These are phyloP conservation scores for Rhamnella rubrinervis DNA, from an alignment of 331 rosid species.

Conservation along the genomic window DNA sequence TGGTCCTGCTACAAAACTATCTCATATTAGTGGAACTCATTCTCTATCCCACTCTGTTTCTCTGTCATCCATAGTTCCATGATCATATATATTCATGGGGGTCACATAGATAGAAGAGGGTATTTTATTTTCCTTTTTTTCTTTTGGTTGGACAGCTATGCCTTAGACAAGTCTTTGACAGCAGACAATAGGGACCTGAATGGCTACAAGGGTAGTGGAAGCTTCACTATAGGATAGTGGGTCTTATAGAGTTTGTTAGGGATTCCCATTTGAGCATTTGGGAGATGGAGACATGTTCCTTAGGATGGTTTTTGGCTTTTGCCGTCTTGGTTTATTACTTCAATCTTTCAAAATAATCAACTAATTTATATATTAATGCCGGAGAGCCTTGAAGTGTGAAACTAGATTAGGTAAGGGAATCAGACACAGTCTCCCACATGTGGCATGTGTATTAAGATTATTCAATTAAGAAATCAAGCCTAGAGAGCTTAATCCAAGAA, in stretches of 20 bases:
- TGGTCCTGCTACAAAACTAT: background rate
- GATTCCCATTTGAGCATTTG: constrained; percentile 26
- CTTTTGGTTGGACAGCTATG: no score
- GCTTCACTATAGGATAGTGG: constrained; percentile 40
- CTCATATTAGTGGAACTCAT: background rate
- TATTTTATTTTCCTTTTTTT: no score
- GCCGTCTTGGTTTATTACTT: constrained; percentile 22
- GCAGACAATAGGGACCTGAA: constrained; percentile 27
- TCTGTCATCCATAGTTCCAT: background rate
- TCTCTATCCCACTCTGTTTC: no score
- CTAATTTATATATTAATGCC: constrained; percentile 11
- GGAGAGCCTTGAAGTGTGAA: constrained; percentile 31
- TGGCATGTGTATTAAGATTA: constrained; percentile 51
- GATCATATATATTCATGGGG: background rate
- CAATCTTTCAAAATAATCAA: constrained; percentile 3
- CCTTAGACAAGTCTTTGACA: constrained; percentile 34
- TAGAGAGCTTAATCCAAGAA: constrained; percentile 34
- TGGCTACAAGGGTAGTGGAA: constrained; percentile 40
- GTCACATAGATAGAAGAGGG: constrained; percentile 27
- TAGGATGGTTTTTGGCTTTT: constrained; percentile 15
- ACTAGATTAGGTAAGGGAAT: constrained; percentile 30
- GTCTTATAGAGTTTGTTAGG: constrained; percentile 18
- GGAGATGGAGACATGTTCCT: constrained; percentile 5
- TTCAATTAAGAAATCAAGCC: constrained; percentile 35
- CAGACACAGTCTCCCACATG: constrained; percentile 57